Percentiles rank a stretch among this genome's conserved stretches.
phyloP scores from a whole-genome alignment of 352 stramenopile species.

The Phytophthora brassicae region DNA sequence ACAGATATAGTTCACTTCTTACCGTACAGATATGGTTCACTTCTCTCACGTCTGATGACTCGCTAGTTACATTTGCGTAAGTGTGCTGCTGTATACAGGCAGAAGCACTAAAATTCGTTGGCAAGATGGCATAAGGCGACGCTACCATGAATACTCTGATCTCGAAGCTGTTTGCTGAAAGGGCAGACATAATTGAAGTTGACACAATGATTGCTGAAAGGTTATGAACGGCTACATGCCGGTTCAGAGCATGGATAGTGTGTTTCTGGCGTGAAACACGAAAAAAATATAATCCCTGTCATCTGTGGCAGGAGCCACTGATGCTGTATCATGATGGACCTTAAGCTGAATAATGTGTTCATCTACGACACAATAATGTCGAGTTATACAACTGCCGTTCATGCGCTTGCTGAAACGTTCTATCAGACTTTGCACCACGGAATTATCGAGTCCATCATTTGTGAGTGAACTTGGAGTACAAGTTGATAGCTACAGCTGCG shows the following conservation, averaged over 20 bases:
- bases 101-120: neutral
- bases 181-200: neutral
- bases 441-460: neutral
- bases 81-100: neutral
- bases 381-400: neutral
- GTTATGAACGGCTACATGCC: too few species aligned
- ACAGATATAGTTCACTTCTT: too few species aligned
- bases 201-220: neutral
- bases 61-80: neutral
- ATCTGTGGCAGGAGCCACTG: neutral
- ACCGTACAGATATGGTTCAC: too few species aligned
- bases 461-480: neutral
- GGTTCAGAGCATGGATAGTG: neutral
- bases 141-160: neutral
- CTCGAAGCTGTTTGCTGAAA: neutral
- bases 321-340: neutral
- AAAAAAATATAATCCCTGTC: neutral
- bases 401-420: neutral
- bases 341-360: neutral
- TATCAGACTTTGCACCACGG: neutral
- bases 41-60: neutral
- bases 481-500: neutral
- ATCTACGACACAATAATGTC: neutral
- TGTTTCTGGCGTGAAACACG: neutral
- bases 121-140: neutral